phyloP scores from a whole-genome alignment of 495 filamentous ascomycete species.

The Lichina pygmaea region DNA sequence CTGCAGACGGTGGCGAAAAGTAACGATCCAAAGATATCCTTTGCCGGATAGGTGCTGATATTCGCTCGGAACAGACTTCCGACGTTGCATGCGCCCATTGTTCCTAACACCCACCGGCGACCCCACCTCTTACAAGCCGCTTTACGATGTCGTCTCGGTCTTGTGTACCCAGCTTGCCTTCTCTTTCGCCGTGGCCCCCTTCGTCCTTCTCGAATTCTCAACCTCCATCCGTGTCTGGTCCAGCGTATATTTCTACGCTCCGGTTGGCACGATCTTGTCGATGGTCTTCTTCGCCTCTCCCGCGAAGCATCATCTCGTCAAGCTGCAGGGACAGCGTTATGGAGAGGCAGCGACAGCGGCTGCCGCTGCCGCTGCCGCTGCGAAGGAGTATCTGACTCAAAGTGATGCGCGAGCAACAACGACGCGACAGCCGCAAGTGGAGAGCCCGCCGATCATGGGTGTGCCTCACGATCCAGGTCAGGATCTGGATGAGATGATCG shows the following conservation, averaged over 20 bases:
- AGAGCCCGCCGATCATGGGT: conserved; percentile 31
- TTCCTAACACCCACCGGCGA: conserved; percentile 56
- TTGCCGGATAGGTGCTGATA: conserved; percentile 1
- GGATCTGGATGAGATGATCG: conserved; percentile 56
- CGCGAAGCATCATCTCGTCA: conserved; percentile 31
- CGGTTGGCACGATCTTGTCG: conserved; percentile 32
- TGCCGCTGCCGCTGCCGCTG: conserved; percentile 9
- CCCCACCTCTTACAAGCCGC: conserved; percentile 40
- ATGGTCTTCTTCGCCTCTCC: conserved; percentile 61
- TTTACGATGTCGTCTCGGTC: conserved; percentile 67
- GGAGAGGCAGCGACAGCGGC: conserved; percentile 3
- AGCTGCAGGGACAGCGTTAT: conserved; percentile 1
- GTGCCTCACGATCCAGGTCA: conserved; percentile 46
- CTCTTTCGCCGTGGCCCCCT: conserved; percentile 56
- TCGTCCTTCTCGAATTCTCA: conserved; percentile 47
- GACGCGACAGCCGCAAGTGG: not conserved
- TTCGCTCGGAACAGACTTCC: conserved; percentile 33
- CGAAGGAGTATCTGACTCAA: conserved; percentile 5
- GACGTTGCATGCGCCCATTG: conserved; percentile 74
- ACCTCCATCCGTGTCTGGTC: conserved; percentile 48
- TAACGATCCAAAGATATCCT: conserved; percentile 16
- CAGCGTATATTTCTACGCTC: conserved; percentile 69
- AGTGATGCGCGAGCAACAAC: conserved; percentile 6
- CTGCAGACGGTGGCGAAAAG: conserved; percentile 86
- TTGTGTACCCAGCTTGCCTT: conserved; percentile 62